Base-by-base conservation (phyloP, 2,329 filamentous ascomycete genomes). In the Fusarium humuli region DNA sequence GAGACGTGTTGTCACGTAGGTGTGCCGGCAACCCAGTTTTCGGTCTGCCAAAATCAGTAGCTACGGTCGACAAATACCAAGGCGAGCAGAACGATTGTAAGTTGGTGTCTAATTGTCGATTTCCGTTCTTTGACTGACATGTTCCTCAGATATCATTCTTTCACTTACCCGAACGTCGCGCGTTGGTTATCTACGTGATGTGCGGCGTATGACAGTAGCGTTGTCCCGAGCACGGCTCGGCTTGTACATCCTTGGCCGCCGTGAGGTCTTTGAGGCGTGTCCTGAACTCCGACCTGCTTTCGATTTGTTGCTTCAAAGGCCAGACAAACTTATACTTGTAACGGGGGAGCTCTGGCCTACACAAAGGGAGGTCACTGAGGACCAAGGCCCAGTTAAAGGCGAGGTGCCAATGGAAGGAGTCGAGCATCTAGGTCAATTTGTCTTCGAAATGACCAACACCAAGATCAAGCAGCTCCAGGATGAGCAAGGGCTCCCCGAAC, bases 1-100 rank as follows among this genome's bases (percentile, higher is more conserved):
- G 88, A 74, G 95, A 99, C 79, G 94, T 99, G 6, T 82, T 99
- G 54, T 84, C 83, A 16, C 93, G 97, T 77, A 88, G 96, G 62
- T 99, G 96, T 80, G 91, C 90, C 40, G 91, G 88, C 74, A 97
- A 94, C 74, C 83, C 90, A 4, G 83, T 98, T 22, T 99, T 99
- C 81, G 94, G 95, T 11, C 83, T 97, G 79, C 96, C 96, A 20
- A 92, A 91, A 80, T 91, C 92, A 56, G 93, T 99, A 29, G 94
- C 93, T 6, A 99, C 97, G 7, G 95, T 99, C 69, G 96, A 99
- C 83, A 98, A 97, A 80, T 99, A 98, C 77, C 96, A 99, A 83
- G 97, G 96, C 79, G 96, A 99, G 84, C 96, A 99, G 81, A 99
- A 99, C 81, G 96, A 99, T 77, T 98, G 93, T 96, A 86, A 86